Percentiles rank a stretch among this genome's conserved stretches.
phyloP scores from a whole-genome alignment of 805 yeast genomes.

The Starmera quercuum region DNA sequence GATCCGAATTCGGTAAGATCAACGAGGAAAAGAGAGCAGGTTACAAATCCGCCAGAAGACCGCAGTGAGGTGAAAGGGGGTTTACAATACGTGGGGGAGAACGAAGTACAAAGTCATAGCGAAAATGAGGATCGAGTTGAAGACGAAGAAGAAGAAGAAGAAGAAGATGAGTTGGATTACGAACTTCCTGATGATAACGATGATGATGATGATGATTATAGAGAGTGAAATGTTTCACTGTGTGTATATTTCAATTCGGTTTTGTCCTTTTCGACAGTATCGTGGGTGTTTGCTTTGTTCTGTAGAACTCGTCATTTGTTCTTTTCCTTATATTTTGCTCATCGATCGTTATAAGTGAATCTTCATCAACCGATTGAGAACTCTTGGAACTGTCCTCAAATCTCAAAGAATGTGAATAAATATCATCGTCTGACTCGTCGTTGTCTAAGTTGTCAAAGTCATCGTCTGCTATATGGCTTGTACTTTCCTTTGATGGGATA shows the following conservation, averaged over 20 bases:
- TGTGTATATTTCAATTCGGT: not conserved
- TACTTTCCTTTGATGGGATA: not conserved
- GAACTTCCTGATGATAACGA: conserved; percentile 2
- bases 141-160: conserved; percentile 1
- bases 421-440: conserved; percentile 6
- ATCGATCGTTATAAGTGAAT: conserved; percentile 12
- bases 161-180: not conserved
- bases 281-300: conserved; percentile 1
- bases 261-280: conserved; percentile 4
- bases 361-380: conserved; percentile 10
- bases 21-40: conserved; percentile 6
- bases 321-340: conserved; percentile 4
- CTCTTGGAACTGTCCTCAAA: conserved; percentile 12
- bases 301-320: conserved; percentile 8
- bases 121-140: conserved; percentile 6
- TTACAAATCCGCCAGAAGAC: conserved; percentile 7
- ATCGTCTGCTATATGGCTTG: conserved; percentile 4
- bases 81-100: no score
- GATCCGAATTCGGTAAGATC: not conserved
- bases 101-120: conserved; percentile 8
- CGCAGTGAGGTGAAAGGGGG: no score
- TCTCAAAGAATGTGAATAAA: conserved; percentile 12
- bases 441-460: conserved; percentile 17
- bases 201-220: conserved; percentile 8
- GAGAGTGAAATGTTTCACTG: not conserved